These are phyloP conservation scores for Colletotrichum caudatum DNA, from an alignment of 2,329 filamentous ascomycete genomes.

Conservation along the genomic window DNA sequence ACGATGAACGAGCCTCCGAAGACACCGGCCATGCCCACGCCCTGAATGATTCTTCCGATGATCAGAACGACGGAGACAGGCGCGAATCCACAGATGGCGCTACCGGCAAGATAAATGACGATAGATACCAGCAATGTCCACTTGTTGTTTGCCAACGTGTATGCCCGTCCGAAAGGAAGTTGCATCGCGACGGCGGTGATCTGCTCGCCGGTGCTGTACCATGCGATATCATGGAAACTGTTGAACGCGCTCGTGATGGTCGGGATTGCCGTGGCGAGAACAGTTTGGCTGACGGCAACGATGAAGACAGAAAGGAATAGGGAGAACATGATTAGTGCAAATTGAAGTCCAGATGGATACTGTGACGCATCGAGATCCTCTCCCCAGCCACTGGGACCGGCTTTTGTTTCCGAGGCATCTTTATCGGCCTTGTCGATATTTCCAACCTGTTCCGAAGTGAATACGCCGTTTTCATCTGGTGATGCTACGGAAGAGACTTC, in stretches of 20 bases:
- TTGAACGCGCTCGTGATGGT: slow-evolving; percentile 51
- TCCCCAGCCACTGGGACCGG: too few relatives aligned
- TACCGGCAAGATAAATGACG: slow-evolving; percentile 45
- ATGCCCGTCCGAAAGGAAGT: slow-evolving; percentile 47
- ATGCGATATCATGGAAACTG: slow-evolving; percentile 57
- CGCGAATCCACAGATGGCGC: slow-evolving; percentile 44
- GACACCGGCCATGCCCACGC: slow-evolving; percentile 51
- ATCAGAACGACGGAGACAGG: slow-evolving; percentile 52
- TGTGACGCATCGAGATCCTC: neutral
- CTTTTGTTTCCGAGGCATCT: too few relatives aligned
- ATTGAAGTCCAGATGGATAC: slow-evolving; percentile 8
- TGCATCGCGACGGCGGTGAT: slow-evolving; percentile 46
- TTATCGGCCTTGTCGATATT: too few relatives aligned
- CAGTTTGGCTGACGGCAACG: slow-evolving; percentile 43
- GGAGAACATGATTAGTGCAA: slow-evolving; percentile 11
- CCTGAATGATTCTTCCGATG: slow-evolving; percentile 52
- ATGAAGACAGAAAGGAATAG: slow-evolving; percentile 15
- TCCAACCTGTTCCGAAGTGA: too few relatives aligned
- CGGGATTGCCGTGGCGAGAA: slow-evolving; percentile 53
- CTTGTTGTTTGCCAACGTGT: slow-evolving; percentile 48
- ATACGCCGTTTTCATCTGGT: too few relatives aligned
- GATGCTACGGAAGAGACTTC: too few relatives aligned
- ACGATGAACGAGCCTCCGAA: slow-evolving; percentile 53
- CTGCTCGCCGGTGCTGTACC: slow-evolving; percentile 47
- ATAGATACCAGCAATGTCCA: slow-evolving; percentile 44